phyloP scores from a whole-genome alignment of 345 rosid genomes.

The Moricandia arvensis region DNA sequence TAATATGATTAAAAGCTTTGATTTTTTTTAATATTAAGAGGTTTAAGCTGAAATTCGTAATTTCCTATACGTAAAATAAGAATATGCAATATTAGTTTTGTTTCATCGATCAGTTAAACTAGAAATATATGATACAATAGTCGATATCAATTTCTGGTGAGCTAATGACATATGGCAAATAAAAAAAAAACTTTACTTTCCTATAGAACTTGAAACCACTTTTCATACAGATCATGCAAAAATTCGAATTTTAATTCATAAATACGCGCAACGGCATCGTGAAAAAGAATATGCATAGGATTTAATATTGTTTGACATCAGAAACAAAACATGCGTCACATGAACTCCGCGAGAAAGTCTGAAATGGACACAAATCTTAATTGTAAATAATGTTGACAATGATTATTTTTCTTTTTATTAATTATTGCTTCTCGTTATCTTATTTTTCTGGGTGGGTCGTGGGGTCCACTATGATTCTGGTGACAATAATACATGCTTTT shows the following conservation, averaged over 20 bases:
- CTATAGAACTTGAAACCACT: background rate
- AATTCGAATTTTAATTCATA: background rate
- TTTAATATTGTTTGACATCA: background rate
- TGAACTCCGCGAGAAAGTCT: slow-evolving; percentile 17
- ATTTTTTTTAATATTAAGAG: too few relatives aligned
- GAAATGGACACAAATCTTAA: slow-evolving; percentile 7
- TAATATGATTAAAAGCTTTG: background rate
- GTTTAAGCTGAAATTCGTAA: too few relatives aligned
- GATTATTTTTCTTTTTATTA: background rate
- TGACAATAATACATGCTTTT: slow-evolving; percentile 18
- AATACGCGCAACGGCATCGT: background rate
- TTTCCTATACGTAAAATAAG: too few relatives aligned
- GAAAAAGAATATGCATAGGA: background rate
- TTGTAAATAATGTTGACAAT: background rate
- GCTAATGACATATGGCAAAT: too few relatives aligned
- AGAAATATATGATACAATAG: too few relatives aligned
- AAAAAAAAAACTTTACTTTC: background rate
- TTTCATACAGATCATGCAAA: background rate
- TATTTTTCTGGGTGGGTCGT: slow-evolving; percentile 13
- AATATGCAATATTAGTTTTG: too few relatives aligned
- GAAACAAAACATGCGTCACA: slow-evolving; percentile 12
- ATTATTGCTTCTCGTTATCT: slow-evolving; percentile 10
- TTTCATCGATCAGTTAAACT: too few relatives aligned
- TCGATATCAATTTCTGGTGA: too few relatives aligned
- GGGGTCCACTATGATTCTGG: slow-evolving; percentile 30